These are phyloP conservation scores for Albifimbria verrucaria DNA, from an alignment of 2,329 filamentous ascomycete species.

Conservation along the genomic window DNA sequence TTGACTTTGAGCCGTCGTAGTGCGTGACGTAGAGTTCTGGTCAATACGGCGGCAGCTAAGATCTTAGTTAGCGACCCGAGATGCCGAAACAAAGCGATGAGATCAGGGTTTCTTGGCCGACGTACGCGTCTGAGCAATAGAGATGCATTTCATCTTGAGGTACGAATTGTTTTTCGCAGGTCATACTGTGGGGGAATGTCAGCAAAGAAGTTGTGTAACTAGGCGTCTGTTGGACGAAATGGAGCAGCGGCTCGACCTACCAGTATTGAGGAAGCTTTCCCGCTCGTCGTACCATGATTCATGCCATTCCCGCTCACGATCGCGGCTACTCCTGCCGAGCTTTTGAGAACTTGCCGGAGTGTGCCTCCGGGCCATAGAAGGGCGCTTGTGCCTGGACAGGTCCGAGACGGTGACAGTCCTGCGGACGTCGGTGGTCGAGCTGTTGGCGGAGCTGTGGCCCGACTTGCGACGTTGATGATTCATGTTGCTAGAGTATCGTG, in stretches of 20 bases:
- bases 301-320: conserved; percentile 48
- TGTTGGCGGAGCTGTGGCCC: conserved; percentile 49
- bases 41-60: conserved; percentile 53
- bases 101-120: conserved; percentile 15
- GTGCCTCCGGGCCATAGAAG: conserved; percentile 42
- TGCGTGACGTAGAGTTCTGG: conserved; percentile 34
- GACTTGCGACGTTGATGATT: conserved; percentile 57
- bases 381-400: conserved; percentile 44
- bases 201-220: too few species aligned
- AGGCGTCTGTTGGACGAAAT: too few species aligned
- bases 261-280: conserved; percentile 65
- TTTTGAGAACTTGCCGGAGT: conserved; percentile 39
- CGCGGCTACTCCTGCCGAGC: conserved; percentile 47
- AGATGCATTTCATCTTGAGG: conserved; percentile 54
- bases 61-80: conserved; percentile 16
- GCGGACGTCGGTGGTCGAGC: conserved; percentile 53
- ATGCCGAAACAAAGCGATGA: not conserved
- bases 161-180: conserved; percentile 64
- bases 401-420: conserved; percentile 45
- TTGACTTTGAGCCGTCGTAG: conserved; percentile 26
- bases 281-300: conserved; percentile 55
- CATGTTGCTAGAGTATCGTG: conserved; percentile 34
- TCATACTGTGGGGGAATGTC: conserved; percentile 48
- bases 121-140: conserved; percentile 63
- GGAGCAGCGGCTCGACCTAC: conserved; percentile 39